These are phyloP conservation scores for Takashimella tepidaria DNA, from an alignment of 1,284 basidiomycete genomes.

Conservation along the genomic window DNA sequence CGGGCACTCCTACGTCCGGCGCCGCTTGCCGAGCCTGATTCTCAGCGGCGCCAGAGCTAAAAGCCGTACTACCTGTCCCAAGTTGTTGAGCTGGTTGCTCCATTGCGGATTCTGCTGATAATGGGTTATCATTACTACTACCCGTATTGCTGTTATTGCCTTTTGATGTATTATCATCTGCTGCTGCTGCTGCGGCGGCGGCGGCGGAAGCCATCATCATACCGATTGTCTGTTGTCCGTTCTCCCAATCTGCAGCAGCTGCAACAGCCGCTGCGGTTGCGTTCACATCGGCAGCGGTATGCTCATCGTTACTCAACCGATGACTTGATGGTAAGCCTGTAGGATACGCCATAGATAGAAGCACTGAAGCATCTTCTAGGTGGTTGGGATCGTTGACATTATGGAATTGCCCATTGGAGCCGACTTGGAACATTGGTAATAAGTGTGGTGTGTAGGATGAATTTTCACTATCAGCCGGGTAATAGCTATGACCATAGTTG, in stretches of 20 bases:
- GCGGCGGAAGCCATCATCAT: conserved; percentile 25
- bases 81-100: too few relatives aligned
- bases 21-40: conserved; percentile 27
- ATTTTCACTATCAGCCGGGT: conserved; percentile 19
- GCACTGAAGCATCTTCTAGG: conserved; percentile 46
- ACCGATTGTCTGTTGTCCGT: conserved; percentile 23
- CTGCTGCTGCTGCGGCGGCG: conserved; percentile 2
- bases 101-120: too few relatives aligned
- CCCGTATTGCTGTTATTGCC: conserved; percentile 1
- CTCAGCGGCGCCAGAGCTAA: conserved; percentile 23
- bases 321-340: conserved; percentile 26
- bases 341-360: conserved; percentile 47
- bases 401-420: conserved; percentile 19
- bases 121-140: conserved; percentile 4
- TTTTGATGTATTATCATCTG: too few relatives aligned
- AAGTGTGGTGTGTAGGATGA: conserved; percentile 37
- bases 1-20: conserved; percentile 23
- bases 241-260: conserved; percentile 27
- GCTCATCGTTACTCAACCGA: not conserved
- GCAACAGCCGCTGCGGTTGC: conserved; percentile 4
- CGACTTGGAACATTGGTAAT: conserved; percentile 38
- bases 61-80: conserved; percentile 13
- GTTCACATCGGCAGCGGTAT: not conserved
- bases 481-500: conserved; percentile 22
- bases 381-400: conserved; percentile 39